Evolutionary conservation across 176 grass and related monocot species (phyloP).

Genomic region (Bonia amplexicaulis): DNA sequence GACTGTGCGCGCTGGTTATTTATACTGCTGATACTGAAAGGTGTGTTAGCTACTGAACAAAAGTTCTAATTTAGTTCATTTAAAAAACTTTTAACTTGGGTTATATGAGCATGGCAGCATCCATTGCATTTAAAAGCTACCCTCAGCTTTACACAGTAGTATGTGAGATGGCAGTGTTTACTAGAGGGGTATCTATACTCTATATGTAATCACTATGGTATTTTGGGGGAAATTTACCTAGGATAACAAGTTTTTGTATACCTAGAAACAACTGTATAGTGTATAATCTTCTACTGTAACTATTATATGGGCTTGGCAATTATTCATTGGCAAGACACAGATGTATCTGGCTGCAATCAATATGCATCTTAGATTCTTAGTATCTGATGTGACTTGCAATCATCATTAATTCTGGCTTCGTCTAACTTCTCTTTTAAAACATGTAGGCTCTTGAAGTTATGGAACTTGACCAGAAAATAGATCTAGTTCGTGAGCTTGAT

Average conservation of each 20-base stretch:
- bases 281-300: background rate
- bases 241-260: background rate
- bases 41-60: background rate
- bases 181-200: background rate
- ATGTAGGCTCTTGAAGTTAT: conserved; percentile 90
- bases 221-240: background rate
- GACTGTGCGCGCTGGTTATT: background rate
- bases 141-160: background rate
- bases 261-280: background rate
- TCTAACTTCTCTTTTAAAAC: conserved; percentile 25
- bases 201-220: background rate
- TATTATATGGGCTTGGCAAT: background rate
- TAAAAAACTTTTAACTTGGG: background rate
- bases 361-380: background rate
- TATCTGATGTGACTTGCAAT: background rate
- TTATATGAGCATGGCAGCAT: background rate
- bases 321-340: background rate
- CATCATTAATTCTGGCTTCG: conserved; percentile 26
- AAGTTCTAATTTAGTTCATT: background rate
- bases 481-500: conserved; percentile 84
- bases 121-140: background rate
- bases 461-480: conserved; percentile 82
- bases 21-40: background rate
- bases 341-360: background rate
- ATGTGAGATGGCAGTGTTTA: background rate